Conservation (phyloP, 345 rosid species). For the Eucalyptus marginata region DNA sequence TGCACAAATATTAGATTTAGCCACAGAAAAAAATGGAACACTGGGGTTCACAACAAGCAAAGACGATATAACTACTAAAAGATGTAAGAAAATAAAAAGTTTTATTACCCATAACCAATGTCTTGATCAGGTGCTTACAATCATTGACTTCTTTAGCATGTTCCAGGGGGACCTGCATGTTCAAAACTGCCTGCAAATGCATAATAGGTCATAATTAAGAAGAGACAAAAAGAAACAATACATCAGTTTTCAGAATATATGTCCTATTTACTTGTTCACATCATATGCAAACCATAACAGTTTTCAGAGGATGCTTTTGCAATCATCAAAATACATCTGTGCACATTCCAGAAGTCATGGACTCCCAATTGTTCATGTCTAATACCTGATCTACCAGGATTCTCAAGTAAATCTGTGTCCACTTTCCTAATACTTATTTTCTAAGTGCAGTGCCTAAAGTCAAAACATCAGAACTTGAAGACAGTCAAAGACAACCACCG, state of each 20-base stretch:
- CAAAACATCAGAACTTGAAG: not conserved
- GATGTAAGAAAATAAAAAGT: not conserved
- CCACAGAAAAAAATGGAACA: not conserved
- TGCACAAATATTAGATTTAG: not conserved
- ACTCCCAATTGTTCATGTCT: not conserved
- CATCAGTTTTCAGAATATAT: not conserved
- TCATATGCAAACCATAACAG: not conserved
- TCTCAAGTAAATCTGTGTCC: not conserved
- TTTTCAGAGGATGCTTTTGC: not conserved
- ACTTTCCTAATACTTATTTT: not conserved
- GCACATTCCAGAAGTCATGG: not conserved
- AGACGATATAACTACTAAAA: not conserved
- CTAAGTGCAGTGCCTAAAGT: not conserved
- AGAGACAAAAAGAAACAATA: not conserved
- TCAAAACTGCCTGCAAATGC: constrained; percentile 88
- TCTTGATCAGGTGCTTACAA: constrained; percentile 91
- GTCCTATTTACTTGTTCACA: not conserved
- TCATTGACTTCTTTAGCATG: constrained; percentile 99
- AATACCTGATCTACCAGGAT: not conserved
- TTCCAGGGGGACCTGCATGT: constrained; percentile 91
- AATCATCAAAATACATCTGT: not conserved
- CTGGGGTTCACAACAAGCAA: not conserved
- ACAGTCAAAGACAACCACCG: not conserved
- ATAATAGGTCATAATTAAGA: not conserved
- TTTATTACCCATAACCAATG: constrained; percentile 92